Evolutionary conservation across 495 filamentous ascomycete species (phyloP).

Genomic region (Glutinoglossum americanum): DNA sequence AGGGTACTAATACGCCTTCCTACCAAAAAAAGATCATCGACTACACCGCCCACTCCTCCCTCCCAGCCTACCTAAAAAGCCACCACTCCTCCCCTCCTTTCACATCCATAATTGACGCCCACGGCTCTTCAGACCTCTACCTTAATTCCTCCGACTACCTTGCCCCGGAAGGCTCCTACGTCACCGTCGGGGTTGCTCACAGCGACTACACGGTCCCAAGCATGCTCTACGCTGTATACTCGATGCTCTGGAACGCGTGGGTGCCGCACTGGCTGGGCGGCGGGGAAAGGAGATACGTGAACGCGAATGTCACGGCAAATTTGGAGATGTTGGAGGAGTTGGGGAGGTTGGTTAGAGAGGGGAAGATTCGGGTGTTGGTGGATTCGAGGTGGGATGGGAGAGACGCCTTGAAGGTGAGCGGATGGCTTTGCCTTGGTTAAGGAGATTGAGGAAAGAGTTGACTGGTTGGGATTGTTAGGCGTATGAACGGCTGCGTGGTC

Average conservation of each 20-base stretch:
- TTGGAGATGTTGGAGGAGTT: constrained; percentile 14
- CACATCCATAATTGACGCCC: constrained; percentile 16
- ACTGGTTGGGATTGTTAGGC: constrained; percentile 4
- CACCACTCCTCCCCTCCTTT: constrained; percentile 10
- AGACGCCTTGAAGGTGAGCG: constrained; percentile 9
- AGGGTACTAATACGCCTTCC: background rate
- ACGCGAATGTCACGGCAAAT: constrained; percentile 12
- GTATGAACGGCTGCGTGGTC: constrained; percentile 11
- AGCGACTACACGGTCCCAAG: constrained; percentile 7
- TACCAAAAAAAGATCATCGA: constrained; percentile 13
- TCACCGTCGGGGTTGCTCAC: constrained; percentile 14
- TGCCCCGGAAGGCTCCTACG: constrained; percentile 14
- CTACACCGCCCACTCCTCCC: constrained; percentile 9
- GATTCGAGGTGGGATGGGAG: constrained; percentile 15
- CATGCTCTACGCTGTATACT: constrained; percentile 10
- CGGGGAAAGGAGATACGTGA: constrained; percentile 14
- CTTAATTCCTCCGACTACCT: constrained; percentile 13
- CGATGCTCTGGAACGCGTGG: constrained; percentile 13
- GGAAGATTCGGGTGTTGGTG: constrained; percentile 13
- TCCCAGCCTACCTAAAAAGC: constrained; percentile 11
- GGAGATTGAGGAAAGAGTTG: background rate
- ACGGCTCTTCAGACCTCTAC: constrained; percentile 17
- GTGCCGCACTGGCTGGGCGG: constrained; percentile 17
- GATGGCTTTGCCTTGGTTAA: too few species aligned
- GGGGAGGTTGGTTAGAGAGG: constrained; percentile 12